Evolutionary conservation across 2,329 filamentous ascomycete species (phyloP), one percentile per base, ranked within the genome.

Genomic region (Grosmannia huntii): DNA sequence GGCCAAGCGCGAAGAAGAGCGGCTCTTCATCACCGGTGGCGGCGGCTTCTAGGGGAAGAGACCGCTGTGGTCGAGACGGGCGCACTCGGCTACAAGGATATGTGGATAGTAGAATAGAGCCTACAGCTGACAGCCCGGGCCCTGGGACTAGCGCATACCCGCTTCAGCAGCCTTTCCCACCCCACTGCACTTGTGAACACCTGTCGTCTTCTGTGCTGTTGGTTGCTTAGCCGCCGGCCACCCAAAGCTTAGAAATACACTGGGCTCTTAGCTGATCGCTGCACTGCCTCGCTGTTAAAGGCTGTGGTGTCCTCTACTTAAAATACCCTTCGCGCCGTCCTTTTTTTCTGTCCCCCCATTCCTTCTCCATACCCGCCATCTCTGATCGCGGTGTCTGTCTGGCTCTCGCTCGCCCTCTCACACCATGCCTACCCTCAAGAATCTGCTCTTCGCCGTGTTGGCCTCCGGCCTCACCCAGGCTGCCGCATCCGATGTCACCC

Each of bases 1-100:
- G 91, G 86, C 92, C 1, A 86, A 89, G 68, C 80, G 85, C 63
- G 94, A 99, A 72, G 92, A 97, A 71, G 91, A 97, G 71, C 79
- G 94, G 59, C 75, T 97, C 6, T 99, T 99, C 68, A 96, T 99
- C 60, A 94, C 99, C 68, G 94, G 94, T 1, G 95, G 94, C n/a
- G 94, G 91, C 50, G 92, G 97, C 64, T 87, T 86, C 65, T 85
- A 62, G 60, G 33, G 27, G 51, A 57, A 21, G 56, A 49, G n/a
- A 49, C 27, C 4, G 51, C 33, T 6, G 28, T 19, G 23, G 36
- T n/a, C 10, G 36, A 4, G 31, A 11, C 16, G 12, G 48, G 48
- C 48, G 19, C 41, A 44, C 19, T 1, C 38, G 38, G 19, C 19
- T 41, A 41, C 7, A 33, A 33, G 38, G 19, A 21, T 44, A 44